Conservation (phyloP, 2,329 filamentous ascomycete species). For the Pestalotiopsis sp. region DNA sequence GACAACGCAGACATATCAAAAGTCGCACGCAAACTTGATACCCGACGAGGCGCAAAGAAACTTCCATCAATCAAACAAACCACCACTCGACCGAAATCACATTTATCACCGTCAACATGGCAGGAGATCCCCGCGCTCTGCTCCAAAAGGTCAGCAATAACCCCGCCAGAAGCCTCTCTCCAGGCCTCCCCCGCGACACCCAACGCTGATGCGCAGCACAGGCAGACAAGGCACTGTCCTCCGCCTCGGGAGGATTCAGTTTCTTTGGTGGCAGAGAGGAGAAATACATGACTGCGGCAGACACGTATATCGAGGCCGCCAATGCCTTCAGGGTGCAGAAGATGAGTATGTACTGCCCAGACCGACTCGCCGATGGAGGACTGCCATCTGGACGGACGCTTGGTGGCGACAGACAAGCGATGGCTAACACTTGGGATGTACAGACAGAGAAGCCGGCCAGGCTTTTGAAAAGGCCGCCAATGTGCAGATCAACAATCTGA, state of each 20-base stretch:
- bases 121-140: slow-evolving; percentile 76
- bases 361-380: background rate
- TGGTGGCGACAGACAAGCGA: slow-evolving; percentile 4
- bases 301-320: slow-evolving; percentile 84
- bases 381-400: background rate
- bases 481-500: slow-evolving; percentile 79
- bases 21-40: background rate
- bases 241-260: slow-evolving; percentile 80
- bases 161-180: slow-evolving; percentile 21
- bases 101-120: slow-evolving; percentile 52
- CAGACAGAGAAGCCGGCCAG: slow-evolving; percentile 83
- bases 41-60: background rate
- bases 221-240: slow-evolving; percentile 82
- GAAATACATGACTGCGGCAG: slow-evolving; percentile 87
- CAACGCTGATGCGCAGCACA: slow-evolving; percentile 40
- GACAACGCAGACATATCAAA: background rate
- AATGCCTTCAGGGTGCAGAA: slow-evolving; percentile 91
- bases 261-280: slow-evolving; percentile 87
- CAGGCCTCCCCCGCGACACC: slow-evolving; percentile 18
- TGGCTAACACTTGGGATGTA: background rate
- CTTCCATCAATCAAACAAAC: background rate
- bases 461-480: slow-evolving; percentile 86
- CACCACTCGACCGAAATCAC: slow-evolving; percentile 6
- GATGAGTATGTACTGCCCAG: slow-evolving; percentile 60
- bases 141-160: slow-evolving; percentile 69